These are phyloP conservation scores for Chrysosporium keratinophilum DNA, from an alignment of 2,329 filamentous ascomycete genomes.

Conservation along the genomic window DNA sequence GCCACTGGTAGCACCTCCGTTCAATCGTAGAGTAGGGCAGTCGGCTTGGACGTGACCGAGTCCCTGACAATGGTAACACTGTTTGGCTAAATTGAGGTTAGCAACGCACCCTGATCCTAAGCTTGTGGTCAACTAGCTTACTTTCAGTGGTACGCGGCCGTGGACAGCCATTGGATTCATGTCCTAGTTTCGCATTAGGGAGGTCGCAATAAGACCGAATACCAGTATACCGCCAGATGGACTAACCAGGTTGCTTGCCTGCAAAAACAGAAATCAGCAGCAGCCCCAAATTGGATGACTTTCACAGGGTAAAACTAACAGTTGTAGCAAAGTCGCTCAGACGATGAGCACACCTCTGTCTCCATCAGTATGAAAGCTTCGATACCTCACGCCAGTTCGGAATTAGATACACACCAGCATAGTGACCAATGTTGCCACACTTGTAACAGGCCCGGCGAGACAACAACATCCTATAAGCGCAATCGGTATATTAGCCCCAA, in stretches of 20 bases:
- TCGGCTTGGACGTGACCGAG: conserved; percentile 97
- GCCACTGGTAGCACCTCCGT: conserved; percentile 64
- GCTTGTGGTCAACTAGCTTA: conserved; percentile 34
- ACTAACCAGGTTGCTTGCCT: conserved; percentile 41
- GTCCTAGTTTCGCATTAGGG: conserved; percentile 44
- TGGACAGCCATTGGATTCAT: conserved; percentile 97
- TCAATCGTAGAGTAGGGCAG: conserved; percentile 90
- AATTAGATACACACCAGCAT: conserved; percentile 37
- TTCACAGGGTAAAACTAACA: conserved; percentile 49
- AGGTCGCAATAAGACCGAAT: not conserved
- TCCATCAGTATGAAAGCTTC: conserved; percentile 44
- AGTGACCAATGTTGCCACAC: conserved; percentile 67
- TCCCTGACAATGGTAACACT: conserved; percentile 99
- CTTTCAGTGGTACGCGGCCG: conserved; percentile 90
- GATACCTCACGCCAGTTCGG: conserved; percentile 39
- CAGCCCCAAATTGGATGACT: not conserved
- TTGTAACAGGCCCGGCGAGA: conserved; percentile 75
- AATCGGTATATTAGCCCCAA: not conserved
- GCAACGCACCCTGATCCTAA: conserved; percentile 17
- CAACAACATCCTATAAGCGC: conserved; percentile 53
- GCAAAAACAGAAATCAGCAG: conserved; percentile 9
- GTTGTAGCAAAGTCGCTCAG: conserved; percentile 98
- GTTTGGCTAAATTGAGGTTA: conserved; percentile 56
- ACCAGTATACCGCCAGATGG: conserved; percentile 1
- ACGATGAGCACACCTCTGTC: conserved; percentile 86